Conservation (phyloP, 345 rosid species). For the Hibiscus syriacus region DNA sequence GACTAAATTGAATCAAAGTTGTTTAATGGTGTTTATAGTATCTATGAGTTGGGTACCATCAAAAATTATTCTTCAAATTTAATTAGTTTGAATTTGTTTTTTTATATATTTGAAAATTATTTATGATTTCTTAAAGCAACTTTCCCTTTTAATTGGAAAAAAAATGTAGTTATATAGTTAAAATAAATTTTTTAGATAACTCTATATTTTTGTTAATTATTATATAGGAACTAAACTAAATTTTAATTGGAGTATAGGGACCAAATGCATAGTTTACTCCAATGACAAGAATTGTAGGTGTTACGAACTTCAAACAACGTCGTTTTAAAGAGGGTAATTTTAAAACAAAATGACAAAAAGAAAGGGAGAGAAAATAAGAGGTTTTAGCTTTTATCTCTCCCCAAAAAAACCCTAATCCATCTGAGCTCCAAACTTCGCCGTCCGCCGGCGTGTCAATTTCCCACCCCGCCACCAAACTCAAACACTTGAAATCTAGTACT, state of each 20-base stretch:
- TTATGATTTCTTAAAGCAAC: no score
- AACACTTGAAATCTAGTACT: neutral
- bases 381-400: neutral
- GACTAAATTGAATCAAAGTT: no score
- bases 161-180: no score
- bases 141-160: no score
- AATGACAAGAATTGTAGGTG: neutral
- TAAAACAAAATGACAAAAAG: no score
- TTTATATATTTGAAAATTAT: no score
- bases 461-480: neutral
- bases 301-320: neutral
- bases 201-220: neutral
- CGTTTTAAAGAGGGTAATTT: neutral
- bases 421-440: neutral
- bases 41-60: no score
- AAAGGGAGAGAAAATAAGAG: neutral
- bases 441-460: neutral
- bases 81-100: no score
- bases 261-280: neutral
- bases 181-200: no score
- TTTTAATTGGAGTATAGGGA: neutral
- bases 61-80: no score
- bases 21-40: no score
- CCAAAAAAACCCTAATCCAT: neutral
- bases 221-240: neutral